These are phyloP conservation scores for Fusarium coffeatum DNA, from an alignment of 2,329 filamentous ascomycete genomes.

Conservation along the genomic window DNA sequence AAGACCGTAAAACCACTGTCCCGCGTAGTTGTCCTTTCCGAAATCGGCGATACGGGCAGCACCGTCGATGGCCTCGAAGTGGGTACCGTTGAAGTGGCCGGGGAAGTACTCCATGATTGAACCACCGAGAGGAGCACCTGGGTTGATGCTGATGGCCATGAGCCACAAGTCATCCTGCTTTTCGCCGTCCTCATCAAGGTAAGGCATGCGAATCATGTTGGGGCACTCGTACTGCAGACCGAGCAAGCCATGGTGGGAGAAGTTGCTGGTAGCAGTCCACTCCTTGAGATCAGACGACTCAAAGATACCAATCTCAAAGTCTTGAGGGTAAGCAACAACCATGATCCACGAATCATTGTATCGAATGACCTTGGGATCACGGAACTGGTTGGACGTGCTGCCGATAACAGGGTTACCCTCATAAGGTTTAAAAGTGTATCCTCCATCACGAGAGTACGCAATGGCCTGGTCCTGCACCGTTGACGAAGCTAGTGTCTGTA, in stretches of 20 bases:
- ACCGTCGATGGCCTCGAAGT: slow-evolving; percentile 58
- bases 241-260: slow-evolving; percentile 63
- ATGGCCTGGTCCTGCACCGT: slow-evolving; percentile 65
- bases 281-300: slow-evolving; percentile 68
- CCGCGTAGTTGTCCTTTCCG: slow-evolving; percentile 54
- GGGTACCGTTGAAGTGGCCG: slow-evolving; percentile 72
- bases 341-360: slow-evolving; percentile 69
- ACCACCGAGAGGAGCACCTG: slow-evolving; percentile 67
- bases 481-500: slow-evolving; percentile 40
- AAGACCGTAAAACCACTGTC: slow-evolving; percentile 50
- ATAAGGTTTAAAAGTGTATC: slow-evolving; percentile 71
- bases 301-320: slow-evolving; percentile 70
- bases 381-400: slow-evolving; percentile 66
- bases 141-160: slow-evolving; percentile 66
- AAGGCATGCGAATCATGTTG: slow-evolving; percentile 67
- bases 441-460: slow-evolving; percentile 70
- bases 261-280: slow-evolving; percentile 67
- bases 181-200: slow-evolving; percentile 52
- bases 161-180: slow-evolving; percentile 52
- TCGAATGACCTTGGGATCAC: slow-evolving; percentile 74
- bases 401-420: slow-evolving; percentile 69
- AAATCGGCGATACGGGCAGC: slow-evolving; percentile 50
- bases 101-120: slow-evolving; percentile 67
- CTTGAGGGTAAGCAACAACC: slow-evolving; percentile 62
- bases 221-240: slow-evolving; percentile 73